These are phyloP conservation scores for Vigna angularis DNA, from an alignment of 306 rosid genomes.

Conservation along the genomic window DNA sequence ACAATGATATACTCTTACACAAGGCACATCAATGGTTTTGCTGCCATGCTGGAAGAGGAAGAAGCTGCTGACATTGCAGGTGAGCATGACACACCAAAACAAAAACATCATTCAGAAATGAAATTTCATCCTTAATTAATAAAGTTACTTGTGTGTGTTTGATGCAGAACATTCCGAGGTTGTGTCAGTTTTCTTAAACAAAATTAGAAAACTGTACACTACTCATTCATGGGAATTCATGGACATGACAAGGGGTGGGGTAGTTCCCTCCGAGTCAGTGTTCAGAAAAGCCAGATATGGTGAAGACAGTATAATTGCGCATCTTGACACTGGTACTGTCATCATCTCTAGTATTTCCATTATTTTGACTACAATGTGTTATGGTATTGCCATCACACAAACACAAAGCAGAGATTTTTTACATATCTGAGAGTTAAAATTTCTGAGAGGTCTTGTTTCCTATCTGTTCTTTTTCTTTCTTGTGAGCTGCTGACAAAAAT, in stretches of 20 bases:
- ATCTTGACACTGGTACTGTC: conserved; percentile 63
- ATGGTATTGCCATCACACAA: conserved; percentile 1
- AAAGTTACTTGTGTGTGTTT: not conserved
- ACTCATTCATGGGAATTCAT: conserved; percentile 85
- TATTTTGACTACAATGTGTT: conserved; percentile 1
- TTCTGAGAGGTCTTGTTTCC: conserved; percentile 32
- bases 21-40: conserved; percentile 65
- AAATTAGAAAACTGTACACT: conserved; percentile 79
- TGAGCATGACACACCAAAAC: not conserved
- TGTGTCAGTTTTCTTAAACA: conserved; percentile 60
- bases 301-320: conserved; percentile 64
- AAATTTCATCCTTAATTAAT: conserved; percentile 14
- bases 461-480: not conserved
- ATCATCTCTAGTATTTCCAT: not conserved
- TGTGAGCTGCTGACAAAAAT: too few relatives aligned
- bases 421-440: conserved; percentile 23
- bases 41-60: conserved; percentile 58
- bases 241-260: conserved; percentile 55
- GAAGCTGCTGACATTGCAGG: conserved; percentile 44
- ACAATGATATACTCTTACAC: conserved; percentile 69
- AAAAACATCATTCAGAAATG: conserved; percentile 9
- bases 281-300: conserved; percentile 69
- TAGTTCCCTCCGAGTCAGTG: conserved; percentile 39
- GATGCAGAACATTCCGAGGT: conserved; percentile 64
- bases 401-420: conserved; percentile 2